Base-by-base conservation (phyloP, 345 rosid genomes). In the Bruguiera parviflora region DNA sequence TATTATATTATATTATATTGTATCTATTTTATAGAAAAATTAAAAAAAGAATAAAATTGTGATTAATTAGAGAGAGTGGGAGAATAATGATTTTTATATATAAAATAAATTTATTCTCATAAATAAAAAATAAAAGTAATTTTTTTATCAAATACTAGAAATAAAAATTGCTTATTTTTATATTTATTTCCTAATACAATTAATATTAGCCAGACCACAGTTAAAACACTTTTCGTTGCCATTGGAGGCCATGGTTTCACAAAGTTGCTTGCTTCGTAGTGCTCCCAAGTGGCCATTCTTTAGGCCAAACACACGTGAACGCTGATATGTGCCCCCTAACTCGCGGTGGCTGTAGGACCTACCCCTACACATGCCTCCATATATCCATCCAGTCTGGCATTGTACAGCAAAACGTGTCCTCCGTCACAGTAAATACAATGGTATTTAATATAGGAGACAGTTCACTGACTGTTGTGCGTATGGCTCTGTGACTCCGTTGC, bases 281-380 rank as follows among this genome's bases (percentile, higher is more conserved):
- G 67, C 57, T 27, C 18, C 64, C 49, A 20, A 16, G 31, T 43
- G 43, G 72, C 24, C 69, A 77, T 63, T 49, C 29, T 68, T 61
- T 61, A 60, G 24, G 32, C 64, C 51, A 68, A 13, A 33, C 7
- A 25, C 64, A 66, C 67, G 81, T 65, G 84, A 75, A 29, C 32
- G 74, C 60, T 69, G 81, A 61, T 69, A 58, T 71, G 53, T 71
- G 69, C 61, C 35, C 52, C 58, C 51, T 46, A 60, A 16, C 32
- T 53, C 68, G 56, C 64, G 68, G 53, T 71, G 53, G 3, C 27
- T 63, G 83, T 66, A 63, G 79, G 81, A 57, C 75, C 81, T 79
- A 71, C 80, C 59, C 53, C n/a, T 71, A 78, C 84, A 73, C 83
- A 74, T 80, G 84, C 77, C 75, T 70, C 66, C 73, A 66, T 73